Evolutionary conservation across 2,329 filamentous ascomycete genomes (phyloP), one percentile per base, ranked within the genome.

Genomic region (Aspergillus bombycis): DNA sequence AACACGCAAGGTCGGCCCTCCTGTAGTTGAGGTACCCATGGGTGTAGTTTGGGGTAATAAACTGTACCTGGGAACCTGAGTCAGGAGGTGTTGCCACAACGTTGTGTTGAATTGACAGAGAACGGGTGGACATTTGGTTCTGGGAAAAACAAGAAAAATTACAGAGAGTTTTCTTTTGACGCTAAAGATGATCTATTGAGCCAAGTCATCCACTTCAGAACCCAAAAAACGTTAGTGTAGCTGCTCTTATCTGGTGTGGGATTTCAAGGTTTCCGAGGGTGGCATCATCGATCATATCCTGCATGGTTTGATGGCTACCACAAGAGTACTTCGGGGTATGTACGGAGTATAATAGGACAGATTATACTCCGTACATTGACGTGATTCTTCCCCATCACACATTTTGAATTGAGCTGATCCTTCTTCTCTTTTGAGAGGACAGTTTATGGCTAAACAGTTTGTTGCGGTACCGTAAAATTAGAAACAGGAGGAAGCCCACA

Each of bases 141-240:
- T n/a, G n/a, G 19, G 19, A 3, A 11, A 46, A 21, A 12, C n/a
- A 16, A 23, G 21, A 28, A 19, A 12, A n/a, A 32, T 34, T 34
- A 52, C 28, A 21, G 19, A 23, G 9, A 32, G 11, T 52, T 52
- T n/a, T 30, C 16, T 6, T 30, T 19, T 19, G 3, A 52, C 28
- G 28, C 28, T 32, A 52, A 48, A 38, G 30, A 11, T 21, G 28
- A 46, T 41, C 50, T 60, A 60, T 60, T 60, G 34, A 46, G 23
- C 34, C 58, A 60, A 53, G 10, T 53, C 48, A 60, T 54, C 58
- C 58, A 60, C 58, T 60, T 43, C 16, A 1, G 10, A 16, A 46
- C 38, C 45, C 57, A 7, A 30, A 46, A 28, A 16, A 38, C 38
- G 16, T 41, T 41, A 26, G n/a, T 60, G 9, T 34, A 21, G 46